Conservation (phyloP, 2,329 filamentous ascomycete genomes). For the Aspergillus pseudoglaucus region DNA sequence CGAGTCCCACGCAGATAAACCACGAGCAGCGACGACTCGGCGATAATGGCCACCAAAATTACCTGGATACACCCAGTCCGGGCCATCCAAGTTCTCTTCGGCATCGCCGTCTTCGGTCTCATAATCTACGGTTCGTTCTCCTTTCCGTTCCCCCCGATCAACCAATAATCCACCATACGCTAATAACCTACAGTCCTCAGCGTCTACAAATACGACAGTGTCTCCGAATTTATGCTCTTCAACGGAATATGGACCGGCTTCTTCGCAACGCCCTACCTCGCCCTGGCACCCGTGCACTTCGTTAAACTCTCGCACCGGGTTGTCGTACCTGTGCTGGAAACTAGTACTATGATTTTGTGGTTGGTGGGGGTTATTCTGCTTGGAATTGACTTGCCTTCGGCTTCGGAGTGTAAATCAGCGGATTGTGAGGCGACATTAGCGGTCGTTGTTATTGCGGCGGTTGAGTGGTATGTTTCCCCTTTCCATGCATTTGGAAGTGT, state of each 20-base stretch:
- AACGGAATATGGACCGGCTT: slow-evolving; percentile 20
- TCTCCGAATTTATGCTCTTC: slow-evolving; percentile 20
- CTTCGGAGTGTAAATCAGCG: background rate
- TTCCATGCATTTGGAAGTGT: background rate
- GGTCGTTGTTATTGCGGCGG: background rate
- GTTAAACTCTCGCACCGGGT: slow-evolving; percentile 17
- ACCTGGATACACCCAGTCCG: background rate
- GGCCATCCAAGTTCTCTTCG: background rate
- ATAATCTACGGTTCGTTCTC: background rate
- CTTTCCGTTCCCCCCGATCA: background rate
- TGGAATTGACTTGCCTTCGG: background rate
- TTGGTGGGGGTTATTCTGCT: background rate
- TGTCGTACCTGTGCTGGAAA: slow-evolving; percentile 1
- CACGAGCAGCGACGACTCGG: background rate
- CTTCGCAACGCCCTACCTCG: slow-evolving; percentile 18
- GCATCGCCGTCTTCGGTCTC: background rate
- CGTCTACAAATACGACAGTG: slow-evolving; percentile 13
- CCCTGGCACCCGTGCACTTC: slow-evolving; percentile 17
- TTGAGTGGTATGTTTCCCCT: background rate
- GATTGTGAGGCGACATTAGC: background rate
- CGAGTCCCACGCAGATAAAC: background rate
- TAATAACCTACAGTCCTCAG: background rate
- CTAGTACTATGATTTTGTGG: background rate
- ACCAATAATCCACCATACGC: background rate
- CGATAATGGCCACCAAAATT: background rate